Evolutionary conservation across 257 asterid genomes (phyloP).

Genomic region (Solanum sitiens): DNA sequence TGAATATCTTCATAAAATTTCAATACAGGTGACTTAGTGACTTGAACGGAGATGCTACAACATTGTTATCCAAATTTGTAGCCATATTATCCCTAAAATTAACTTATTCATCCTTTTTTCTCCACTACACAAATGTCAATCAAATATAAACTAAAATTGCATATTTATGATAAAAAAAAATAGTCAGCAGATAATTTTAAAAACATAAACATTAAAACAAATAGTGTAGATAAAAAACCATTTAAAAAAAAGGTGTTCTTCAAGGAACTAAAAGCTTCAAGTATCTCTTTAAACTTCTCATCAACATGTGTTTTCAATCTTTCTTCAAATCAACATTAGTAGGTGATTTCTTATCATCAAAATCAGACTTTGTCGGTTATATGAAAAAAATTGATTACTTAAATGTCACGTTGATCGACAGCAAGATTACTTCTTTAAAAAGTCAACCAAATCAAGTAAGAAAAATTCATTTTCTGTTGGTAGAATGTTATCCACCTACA

Average conservation of each 20-base stretch:
- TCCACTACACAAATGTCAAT: background rate
- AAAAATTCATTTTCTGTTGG: background rate
- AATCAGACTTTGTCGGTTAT: background rate
- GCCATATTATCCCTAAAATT: background rate
- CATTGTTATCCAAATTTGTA: background rate
- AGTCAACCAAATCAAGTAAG: no score
- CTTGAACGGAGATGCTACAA: background rate
- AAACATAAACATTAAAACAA: background rate
- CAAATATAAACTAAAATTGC: no score
- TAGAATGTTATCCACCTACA: background rate
- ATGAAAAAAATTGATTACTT: background rate
- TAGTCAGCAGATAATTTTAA: background rate
- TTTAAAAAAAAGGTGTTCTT: no score
- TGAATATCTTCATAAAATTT: no score
- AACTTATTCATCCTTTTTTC: background rate
- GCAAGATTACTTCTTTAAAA: no score
- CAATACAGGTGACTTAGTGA: no score
- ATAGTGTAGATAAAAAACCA: no score
- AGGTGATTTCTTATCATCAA: background rate
- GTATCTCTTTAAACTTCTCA: background rate
- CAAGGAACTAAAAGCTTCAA: background rate
- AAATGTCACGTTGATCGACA: background rate
- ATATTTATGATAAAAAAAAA: background rate
- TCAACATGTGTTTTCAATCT: background rate
- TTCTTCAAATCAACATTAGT: background rate